A percentile compares a stretch with the other conserved stretches of the same genome.
Conservation (phyloP, 805 yeast species). For the Candida broadrunensis region DNA sequence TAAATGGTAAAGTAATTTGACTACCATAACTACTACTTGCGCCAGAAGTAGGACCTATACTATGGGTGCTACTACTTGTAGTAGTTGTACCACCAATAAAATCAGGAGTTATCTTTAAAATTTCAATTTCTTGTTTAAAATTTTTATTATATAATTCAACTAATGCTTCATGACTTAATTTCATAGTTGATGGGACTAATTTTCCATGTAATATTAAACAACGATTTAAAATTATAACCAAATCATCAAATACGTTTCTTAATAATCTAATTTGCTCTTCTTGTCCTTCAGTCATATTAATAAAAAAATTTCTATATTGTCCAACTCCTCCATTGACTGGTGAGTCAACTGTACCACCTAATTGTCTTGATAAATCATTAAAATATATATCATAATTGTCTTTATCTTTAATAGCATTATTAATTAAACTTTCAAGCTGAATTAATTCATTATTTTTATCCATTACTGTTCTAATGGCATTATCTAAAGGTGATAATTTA, state of each 20-base stretch:
- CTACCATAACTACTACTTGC: neutral
- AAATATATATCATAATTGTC: slow-evolving; percentile 47
- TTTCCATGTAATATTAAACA: slow-evolving; percentile 69
- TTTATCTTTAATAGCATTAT: slow-evolving; percentile 50
- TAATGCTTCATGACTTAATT: slow-evolving; percentile 65
- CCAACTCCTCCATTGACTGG: slow-evolving; percentile 94
- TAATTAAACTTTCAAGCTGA: slow-evolving; percentile 61
- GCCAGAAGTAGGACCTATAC: neutral
- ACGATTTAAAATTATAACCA: slow-evolving; percentile 60
- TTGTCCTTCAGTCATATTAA: slow-evolving; percentile 33
- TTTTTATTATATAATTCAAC: slow-evolving; percentile 62
- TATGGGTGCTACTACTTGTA: neutral
- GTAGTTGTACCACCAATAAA: slow-evolving; percentile 11
- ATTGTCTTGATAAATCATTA: slow-evolving; percentile 64
- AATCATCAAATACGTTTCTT: slow-evolving; percentile 59
- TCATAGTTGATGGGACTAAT: slow-evolving; percentile 54
- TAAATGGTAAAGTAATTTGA: slow-evolving; percentile 13
- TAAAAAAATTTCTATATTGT: slow-evolving; percentile 70
- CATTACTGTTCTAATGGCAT: slow-evolving; percentile 67
- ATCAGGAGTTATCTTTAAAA: slow-evolving; percentile 34
- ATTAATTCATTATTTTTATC: slow-evolving; percentile 70
- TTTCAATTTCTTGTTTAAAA: slow-evolving; percentile 61
- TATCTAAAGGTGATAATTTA: slow-evolving; percentile 78
- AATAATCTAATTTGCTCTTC: slow-evolving; percentile 31
- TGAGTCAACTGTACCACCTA: slow-evolving; percentile 85